Evolutionary conservation across 345 rosid species (phyloP).

Genomic region (Rhizophora apiculata): DNA sequence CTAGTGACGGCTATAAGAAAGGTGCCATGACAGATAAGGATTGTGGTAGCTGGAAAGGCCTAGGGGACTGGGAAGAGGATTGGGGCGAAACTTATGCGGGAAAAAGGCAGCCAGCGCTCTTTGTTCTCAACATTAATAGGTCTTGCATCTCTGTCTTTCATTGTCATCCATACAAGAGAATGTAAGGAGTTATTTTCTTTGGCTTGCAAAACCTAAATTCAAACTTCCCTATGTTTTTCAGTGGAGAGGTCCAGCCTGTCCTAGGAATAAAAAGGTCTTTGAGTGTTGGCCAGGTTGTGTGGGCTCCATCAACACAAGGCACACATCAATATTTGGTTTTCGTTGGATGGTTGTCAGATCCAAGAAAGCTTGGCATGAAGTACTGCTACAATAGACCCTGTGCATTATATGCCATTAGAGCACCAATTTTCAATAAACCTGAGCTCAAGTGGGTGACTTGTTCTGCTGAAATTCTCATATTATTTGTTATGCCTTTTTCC

Average conservation of each 20-base stretch:
- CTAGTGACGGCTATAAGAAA: conserved; percentile 52
- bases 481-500: background rate
- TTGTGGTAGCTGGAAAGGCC: conserved; percentile 77
- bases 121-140: conserved; percentile 65
- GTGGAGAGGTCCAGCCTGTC: conserved; percentile 68
- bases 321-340: conserved; percentile 60
- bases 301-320: conserved; percentile 63
- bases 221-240: conserved; percentile 24
- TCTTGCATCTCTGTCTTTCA: conserved; percentile 21
- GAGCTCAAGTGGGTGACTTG: conserved; percentile 50
- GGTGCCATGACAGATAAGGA: conserved; percentile 52
- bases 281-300: conserved; percentile 89
- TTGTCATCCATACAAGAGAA: background rate
- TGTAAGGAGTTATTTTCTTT: conserved; percentile 3
- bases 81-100: conserved; percentile 98
- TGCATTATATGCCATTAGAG: conserved; percentile 60
- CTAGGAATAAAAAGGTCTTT: conserved; percentile 67
- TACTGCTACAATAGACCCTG: conserved; percentile 82
- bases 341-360: conserved; percentile 76
- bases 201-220: conserved; percentile 9
- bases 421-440: conserved; percentile 30
- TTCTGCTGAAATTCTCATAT: conserved; percentile 7
- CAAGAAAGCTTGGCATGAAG: conserved; percentile 86
- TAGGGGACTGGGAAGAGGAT: conserved; percentile 95
- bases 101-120: conserved; percentile 73